Evolutionary conservation across 495 filamentous ascomycete genomes (phyloP), one percentile per base, ranked within the genome.

Genomic region (Neurospora sp.): DNA sequence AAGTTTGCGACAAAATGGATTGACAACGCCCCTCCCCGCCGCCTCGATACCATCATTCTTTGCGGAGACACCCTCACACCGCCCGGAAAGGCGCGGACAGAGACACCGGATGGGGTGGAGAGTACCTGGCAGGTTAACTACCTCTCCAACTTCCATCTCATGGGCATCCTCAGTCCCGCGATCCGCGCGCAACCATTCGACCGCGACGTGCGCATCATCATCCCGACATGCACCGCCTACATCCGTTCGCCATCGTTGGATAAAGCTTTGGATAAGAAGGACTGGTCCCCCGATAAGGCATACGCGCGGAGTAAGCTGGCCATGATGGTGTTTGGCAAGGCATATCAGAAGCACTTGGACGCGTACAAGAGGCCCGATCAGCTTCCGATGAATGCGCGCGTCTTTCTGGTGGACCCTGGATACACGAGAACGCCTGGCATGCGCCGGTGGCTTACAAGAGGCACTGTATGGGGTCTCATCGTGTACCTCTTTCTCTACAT

Each of bases 1-100:
- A 85, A 90, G 73, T 99, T 99, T 79, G 96, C 96, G n/a, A 99
- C 96, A 3, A 94, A 94, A 83, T 99, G 96, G 94, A 92, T 98
- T 76, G 94, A 99, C 82, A 99, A 98, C 80, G 88, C 90, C 38
- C 94, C 96, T 0, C 92, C 94, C 27, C 89, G 96, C 44, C 89
- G 96, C n/a, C 85, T 99, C 5, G 96, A 99, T 81, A 93, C 95
- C 90, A 83, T 99, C 31, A 89, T 99, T 62, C 86, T 98, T 20
- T 96, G 93, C 81, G 96, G 89, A 5, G 90, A 90, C 42, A 90
- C 90, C 1, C 81, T 92, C 48, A 95, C 92, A 0, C 89, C 94
- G 1, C 88, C 85, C 3, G 88, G 88, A 9, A 82, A 84, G 23
- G 79, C 84, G 46, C 81, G 87, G 14, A 79, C 77, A 0, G 81